These are phyloP conservation scores for Apiospora arundinis DNA, from an alignment of 2,329 filamentous ascomycete species.

Conservation along the genomic window DNA sequence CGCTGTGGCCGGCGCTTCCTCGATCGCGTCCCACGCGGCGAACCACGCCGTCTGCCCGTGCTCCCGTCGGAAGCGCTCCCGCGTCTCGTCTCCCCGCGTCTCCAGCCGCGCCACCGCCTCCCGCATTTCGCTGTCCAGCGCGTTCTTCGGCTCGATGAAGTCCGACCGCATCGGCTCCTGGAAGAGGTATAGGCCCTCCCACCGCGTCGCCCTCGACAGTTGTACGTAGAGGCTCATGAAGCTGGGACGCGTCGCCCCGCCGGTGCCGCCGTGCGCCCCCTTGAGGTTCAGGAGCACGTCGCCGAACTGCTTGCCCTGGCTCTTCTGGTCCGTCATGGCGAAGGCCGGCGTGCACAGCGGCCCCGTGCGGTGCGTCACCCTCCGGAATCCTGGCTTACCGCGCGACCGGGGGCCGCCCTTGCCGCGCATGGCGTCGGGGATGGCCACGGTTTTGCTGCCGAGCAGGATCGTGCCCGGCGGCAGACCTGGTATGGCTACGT, in stretches of 20 bases:
- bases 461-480: neutral
- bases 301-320: constrained; percentile 18
- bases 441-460: neutral
- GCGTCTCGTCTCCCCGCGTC: constrained; percentile 12
- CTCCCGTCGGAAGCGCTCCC: neutral
- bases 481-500: neutral
- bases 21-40: neutral
- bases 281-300: constrained; percentile 26
- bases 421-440: neutral
- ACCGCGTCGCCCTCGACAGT: constrained; percentile 25
- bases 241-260: constrained; percentile 21
- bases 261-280: constrained; percentile 21
- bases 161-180: constrained; percentile 21
- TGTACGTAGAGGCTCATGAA: constrained; percentile 30
- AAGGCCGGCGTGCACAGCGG: constrained; percentile 24
- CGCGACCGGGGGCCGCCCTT: neutral
- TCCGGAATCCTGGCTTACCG: neutral
- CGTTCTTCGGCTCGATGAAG: constrained; percentile 30
- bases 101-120: constrained; percentile 23
- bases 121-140: constrained; percentile 24
- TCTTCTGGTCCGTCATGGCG: constrained; percentile 23
- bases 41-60: constrained; percentile 8
- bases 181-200: constrained; percentile 18
- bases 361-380: constrained; percentile 23
- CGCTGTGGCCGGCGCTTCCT: neutral